phyloP scores from a whole-genome alignment of 176 grass and related monocot species.

The Oryza australiensis region DNA sequence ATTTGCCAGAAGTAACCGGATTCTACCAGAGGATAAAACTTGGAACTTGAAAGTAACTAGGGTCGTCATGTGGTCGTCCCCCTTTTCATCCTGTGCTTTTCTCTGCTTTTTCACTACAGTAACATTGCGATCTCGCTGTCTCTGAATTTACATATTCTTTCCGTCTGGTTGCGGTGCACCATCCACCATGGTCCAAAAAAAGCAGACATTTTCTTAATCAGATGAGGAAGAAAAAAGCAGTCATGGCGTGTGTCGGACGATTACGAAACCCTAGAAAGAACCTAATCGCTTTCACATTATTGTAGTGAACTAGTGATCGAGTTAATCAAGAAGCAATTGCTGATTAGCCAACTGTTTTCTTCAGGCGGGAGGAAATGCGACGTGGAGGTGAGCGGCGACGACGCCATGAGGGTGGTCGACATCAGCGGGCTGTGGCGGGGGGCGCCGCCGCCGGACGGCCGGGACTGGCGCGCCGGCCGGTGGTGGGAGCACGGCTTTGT shows the following conservation, averaged over 20 bases:
- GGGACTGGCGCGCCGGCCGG: conserved; percentile 67
- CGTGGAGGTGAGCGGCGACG: conserved; percentile 71
- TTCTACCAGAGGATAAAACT: neutral
- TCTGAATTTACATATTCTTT: conserved; percentile 34
- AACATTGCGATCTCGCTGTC: neutral
- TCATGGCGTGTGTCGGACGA: conserved; percentile 19
- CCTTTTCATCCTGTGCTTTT: neutral
- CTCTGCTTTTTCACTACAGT: conserved; percentile 11
- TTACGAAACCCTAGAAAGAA: conserved; percentile 23
- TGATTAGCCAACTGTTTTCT: neutral
- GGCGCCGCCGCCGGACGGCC: conserved; percentile 37
- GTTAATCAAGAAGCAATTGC: neutral
- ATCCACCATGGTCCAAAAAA: neutral
- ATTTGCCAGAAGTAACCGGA: neutral
- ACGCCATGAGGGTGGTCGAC: conserved; percentile 63
- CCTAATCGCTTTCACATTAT: neutral
- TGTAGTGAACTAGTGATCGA: neutral
- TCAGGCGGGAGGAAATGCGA: conserved; percentile 74
- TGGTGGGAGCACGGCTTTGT: conserved; percentile 98
- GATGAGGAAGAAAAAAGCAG: neutral
- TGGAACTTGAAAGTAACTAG: conserved; percentile 2
- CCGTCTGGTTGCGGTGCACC: conserved; percentile 29
- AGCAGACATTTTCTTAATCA: neutral
- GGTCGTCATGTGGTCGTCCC: conserved; percentile 32
- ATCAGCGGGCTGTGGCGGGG: conserved; percentile 79